Evolutionary conservation across 2,329 filamentous ascomycete species (phyloP).

Genomic region (Scytalidium lignicola): DNA sequence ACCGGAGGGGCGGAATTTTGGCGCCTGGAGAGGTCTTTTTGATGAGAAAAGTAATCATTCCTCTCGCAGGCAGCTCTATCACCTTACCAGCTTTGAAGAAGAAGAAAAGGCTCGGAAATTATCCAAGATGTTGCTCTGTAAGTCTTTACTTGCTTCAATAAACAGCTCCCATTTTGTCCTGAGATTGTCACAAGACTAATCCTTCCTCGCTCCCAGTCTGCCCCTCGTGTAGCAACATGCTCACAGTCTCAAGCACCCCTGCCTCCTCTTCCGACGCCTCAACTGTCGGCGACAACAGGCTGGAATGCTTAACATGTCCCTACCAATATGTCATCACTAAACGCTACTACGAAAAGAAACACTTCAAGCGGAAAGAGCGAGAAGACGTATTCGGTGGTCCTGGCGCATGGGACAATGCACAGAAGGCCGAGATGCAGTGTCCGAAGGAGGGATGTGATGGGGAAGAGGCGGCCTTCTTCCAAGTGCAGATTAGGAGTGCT

Average conservation of each 20-base stretch:
- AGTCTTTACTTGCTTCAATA: slow-evolving; percentile 16
- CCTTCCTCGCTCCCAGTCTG: slow-evolving; percentile 61
- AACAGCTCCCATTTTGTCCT: no score
- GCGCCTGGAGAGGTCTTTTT: background rate
- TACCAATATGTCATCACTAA: slow-evolving; percentile 81
- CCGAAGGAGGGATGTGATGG: slow-evolving; percentile 75
- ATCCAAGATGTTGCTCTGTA: slow-evolving; percentile 62
- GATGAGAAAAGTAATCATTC: no score
- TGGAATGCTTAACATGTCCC: slow-evolving; percentile 93
- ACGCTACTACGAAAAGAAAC: slow-evolving; percentile 72
- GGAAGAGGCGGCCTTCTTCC: slow-evolving; percentile 85
- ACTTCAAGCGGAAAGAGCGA: slow-evolving; percentile 77
- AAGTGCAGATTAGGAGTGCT: slow-evolving; percentile 94
- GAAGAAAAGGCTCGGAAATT: background rate
- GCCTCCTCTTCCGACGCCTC: slow-evolving; percentile 4
- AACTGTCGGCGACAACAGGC: slow-evolving; percentile 56
- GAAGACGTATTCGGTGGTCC: slow-evolving; percentile 88
- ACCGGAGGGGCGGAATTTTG: background rate
- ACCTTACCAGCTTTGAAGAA: background rate
- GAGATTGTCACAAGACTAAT: no score
- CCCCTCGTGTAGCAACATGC: slow-evolving; percentile 77
- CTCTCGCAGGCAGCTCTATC: no score
- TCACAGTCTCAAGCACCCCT: slow-evolving; percentile 56
- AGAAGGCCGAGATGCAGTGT: slow-evolving; percentile 80
- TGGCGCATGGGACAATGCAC: slow-evolving; percentile 85